Evolutionary conservation across 2,329 filamentous ascomycete genomes (phyloP), one percentile per base, ranked within the genome.

Genomic region (Hymenoscyphus infarciens): DNA sequence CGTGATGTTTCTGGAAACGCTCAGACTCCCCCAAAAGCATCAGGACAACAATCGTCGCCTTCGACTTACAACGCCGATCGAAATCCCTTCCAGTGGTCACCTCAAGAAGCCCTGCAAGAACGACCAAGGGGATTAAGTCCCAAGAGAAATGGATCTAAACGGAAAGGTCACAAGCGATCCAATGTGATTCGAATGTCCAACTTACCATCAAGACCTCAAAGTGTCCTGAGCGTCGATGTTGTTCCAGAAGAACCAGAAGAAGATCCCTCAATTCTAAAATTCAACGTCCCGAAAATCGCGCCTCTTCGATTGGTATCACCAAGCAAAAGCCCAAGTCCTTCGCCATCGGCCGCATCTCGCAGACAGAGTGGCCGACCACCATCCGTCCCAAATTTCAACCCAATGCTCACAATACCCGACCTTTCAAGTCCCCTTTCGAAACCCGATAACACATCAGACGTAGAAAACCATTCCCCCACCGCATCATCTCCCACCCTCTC

Each of bases 71-170:
- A 25, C 25, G 16, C 57, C 3, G 61, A 62, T 1, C 58, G 42
- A 4, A 73, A 72, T 58, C 66, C 68, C 3, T 73, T 71, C 27
- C 70, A 68, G 60, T 71, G 70, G 71, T 65, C 66, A 31, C 68
- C 70, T 2, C 65, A 69, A 61, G 67, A 68, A 42, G 56, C 64
- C 29, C 68, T 66, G 62, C 60, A 68, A 56, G 59, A 58, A 5
- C 58, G 64, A 39, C 25, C 59, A 2, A 62, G 45, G 1, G 59
- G 57, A 39, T 59, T 57, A 16, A 69, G 61, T 42, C 61, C 66
- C 7, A 67, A 62, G 16, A 59, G 56, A 6, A 38, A 45, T 1
- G 56, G 54, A 13, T 49, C 64, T 4, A 54, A 58, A 38, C 62
- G 62, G 11, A 71, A 68, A 52, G 71, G 67, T 0, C 72, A 74